A percentile compares a stretch with the other conserved stretches of the same genome.
Conservation (phyloP, 306 rosid genomes). For the Begonia peltatifolia region DNA sequence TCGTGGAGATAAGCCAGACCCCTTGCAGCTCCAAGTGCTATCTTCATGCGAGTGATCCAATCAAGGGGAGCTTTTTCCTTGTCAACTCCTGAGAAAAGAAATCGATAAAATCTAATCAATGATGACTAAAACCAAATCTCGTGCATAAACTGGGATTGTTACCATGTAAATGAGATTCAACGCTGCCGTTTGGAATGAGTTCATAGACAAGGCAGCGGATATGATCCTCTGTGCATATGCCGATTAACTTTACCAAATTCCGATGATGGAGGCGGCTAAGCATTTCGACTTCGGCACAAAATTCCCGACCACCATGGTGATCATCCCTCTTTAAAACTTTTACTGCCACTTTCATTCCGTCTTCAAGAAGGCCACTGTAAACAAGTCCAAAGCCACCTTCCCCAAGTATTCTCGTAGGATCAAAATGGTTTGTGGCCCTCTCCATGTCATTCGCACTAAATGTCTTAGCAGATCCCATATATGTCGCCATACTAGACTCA, state of each 20-base stretch:
- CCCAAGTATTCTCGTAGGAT: conserved; percentile 60
- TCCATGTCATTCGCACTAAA: conserved; percentile 61
- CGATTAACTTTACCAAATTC: conserved; percentile 86
- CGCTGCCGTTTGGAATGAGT: conserved; percentile 92
- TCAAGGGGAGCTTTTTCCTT: conserved; percentile 53
- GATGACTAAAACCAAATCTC: conserved; percentile 3
- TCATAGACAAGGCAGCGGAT: conserved; percentile 82
- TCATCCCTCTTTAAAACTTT: conserved; percentile 87
- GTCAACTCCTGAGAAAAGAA: conserved; percentile 49
- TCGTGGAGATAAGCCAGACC: conserved; percentile 93
- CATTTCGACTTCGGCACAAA: conserved; percentile 96
- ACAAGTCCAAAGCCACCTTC: conserved; percentile 98
- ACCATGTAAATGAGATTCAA: conserved; percentile 98
- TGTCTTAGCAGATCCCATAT: conserved; percentile 80
- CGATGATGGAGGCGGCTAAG: conserved; percentile 98
- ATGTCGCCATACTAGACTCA: conserved; percentile 72
- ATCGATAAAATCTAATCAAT: conserved; percentile 2
- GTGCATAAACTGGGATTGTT: neutral
- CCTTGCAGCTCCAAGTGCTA: conserved; percentile 94
- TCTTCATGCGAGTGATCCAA: conserved; percentile 75
- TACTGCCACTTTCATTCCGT: conserved; percentile 69
- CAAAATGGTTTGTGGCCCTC: conserved; percentile 57
- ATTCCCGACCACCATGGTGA: conserved; percentile 95
- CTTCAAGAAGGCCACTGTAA: conserved; percentile 68
- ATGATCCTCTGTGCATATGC: conserved; percentile 66